These are phyloP conservation scores for Davidsoniella neocaledoniae DNA, from an alignment of 2,329 filamentous ascomycete genomes.

Conservation along the genomic window DNA sequence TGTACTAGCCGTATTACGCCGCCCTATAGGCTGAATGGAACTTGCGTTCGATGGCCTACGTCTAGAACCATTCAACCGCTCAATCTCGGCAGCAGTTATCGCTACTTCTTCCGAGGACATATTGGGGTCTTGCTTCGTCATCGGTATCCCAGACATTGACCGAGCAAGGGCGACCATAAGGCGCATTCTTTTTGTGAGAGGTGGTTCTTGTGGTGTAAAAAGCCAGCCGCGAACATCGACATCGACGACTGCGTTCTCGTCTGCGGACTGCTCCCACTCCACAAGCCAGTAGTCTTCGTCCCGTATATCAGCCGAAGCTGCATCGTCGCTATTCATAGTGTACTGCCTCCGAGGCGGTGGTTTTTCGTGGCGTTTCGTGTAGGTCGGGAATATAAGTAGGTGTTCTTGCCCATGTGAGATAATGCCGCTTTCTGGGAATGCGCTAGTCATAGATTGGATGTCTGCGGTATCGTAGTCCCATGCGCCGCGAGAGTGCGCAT, in stretches of 20 bases:
- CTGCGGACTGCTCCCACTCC: constrained; percentile 65
- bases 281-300: constrained; percentile 61
- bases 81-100: constrained; percentile 44
- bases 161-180: constrained; percentile 74
- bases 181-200: constrained; percentile 73
- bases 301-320: constrained; percentile 26
- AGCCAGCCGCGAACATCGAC: constrained; percentile 94
- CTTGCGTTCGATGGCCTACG: background rate
- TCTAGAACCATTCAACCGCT: constrained; percentile 25
- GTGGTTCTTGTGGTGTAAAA: constrained; percentile 70
- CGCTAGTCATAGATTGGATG: constrained; percentile 43
- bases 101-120: constrained; percentile 3
- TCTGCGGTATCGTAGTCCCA: constrained; percentile 17
- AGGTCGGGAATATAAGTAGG: constrained; percentile 90
- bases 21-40: background rate
- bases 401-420: constrained; percentile 68
- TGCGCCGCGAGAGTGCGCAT: constrained; percentile 32
- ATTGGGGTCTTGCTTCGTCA: constrained; percentile 30
- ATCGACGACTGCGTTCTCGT: constrained; percentile 74
- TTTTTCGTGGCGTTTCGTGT: constrained; percentile 51
- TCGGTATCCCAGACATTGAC: constrained; percentile 72
- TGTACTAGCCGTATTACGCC: constrained; percentile 1
- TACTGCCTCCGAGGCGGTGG: background rate
- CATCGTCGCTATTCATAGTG: constrained; percentile 17
- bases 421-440: constrained; percentile 75